Conservation (phyloP, 495 filamentous ascomycete species). For the Hypoxylon subgilvum region DNA sequence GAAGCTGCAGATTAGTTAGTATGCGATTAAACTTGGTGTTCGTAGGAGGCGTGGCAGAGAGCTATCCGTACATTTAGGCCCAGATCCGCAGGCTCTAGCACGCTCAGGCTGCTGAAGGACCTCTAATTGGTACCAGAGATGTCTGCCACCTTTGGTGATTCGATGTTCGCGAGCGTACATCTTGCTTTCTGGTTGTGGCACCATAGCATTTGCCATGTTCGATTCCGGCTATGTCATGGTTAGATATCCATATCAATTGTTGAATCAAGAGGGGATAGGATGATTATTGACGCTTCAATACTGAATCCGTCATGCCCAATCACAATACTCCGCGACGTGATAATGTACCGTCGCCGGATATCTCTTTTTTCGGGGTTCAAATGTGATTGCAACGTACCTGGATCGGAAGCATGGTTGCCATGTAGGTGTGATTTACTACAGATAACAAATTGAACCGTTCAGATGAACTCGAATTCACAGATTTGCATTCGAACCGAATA, state of each 20-base stretch:
- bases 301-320: too few relatives aligned
- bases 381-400: conserved; percentile 32
- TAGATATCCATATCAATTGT: conserved; percentile 14
- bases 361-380: conserved; percentile 6
- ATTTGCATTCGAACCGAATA: conserved; percentile 6
- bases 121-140: conserved; percentile 78
- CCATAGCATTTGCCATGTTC: conserved; percentile 51
- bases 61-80: conserved; percentile 80
- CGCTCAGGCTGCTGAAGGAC: conserved; percentile 95
- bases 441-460: conserved; percentile 2
- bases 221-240: conserved; percentile 38
- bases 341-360: background rate
- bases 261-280: too few relatives aligned
- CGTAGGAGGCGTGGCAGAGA: background rate
- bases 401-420: conserved; percentile 32
- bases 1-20: conserved; percentile 65
- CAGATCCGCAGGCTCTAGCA: conserved; percentile 93
- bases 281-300: background rate
- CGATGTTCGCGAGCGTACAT: conserved; percentile 60
- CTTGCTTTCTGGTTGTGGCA: conserved; percentile 50
- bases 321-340: background rate
- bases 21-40: conserved; percentile 1
- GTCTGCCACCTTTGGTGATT: conserved; percentile 77
- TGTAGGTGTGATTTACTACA: conserved; percentile 3
- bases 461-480: conserved; percentile 9